Conservation (phyloP, 2,329 filamentous ascomycete species). For the Venturia carpophila region DNA sequence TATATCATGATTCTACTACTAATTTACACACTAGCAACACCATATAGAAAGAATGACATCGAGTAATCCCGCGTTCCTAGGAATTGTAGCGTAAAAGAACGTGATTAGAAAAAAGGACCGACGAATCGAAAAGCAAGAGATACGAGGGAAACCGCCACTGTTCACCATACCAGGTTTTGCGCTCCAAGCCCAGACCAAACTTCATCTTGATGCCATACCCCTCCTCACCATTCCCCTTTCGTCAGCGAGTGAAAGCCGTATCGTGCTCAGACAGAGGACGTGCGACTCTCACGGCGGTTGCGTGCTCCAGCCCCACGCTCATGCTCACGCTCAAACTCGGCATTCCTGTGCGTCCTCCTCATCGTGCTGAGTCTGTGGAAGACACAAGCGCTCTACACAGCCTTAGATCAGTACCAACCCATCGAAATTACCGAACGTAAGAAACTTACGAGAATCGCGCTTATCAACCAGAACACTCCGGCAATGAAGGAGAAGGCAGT, state of each 20-base stretch:
- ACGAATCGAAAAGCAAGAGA: neutral
- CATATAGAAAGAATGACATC: neutral
- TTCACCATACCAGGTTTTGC: neutral
- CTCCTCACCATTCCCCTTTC: neutral
- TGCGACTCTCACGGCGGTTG: neutral
- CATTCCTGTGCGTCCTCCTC: neutral
- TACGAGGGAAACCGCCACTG: neutral
- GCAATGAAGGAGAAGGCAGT: conserved; percentile 66
- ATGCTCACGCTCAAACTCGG: neutral
- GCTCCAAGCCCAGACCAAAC: neutral
- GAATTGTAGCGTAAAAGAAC: neutral
- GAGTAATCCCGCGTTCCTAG: neutral
- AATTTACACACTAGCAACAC: neutral
- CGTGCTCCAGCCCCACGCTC: neutral
- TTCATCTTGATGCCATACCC: neutral
- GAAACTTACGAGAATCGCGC: conserved; percentile 9
- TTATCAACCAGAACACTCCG: conserved; percentile 59
- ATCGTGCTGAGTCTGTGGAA: neutral
- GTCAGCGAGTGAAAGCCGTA: neutral
- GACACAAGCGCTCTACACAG: neutral
- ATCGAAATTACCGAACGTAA: neutral
- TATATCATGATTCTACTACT: neutral
- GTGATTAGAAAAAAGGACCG: neutral
- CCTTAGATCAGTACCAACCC: neutral
- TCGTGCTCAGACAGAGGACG: neutral